Base-by-base conservation (phyloP, 2,329 filamentous ascomycete genomes). In the Exophiala dermatitidis region DNA sequence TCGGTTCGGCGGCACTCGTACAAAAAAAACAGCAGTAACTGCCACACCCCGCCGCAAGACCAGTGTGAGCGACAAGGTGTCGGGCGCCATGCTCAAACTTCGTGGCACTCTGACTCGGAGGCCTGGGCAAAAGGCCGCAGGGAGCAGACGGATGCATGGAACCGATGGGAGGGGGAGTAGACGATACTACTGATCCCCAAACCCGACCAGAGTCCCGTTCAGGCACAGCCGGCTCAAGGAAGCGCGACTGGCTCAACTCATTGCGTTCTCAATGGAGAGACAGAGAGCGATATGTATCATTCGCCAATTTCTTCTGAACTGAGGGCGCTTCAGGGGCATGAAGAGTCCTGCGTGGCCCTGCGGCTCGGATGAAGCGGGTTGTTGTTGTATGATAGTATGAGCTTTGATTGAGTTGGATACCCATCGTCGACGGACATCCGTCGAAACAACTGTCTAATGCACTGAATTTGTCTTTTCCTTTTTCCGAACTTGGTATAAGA, bases 111-210 rank as follows among this genome's bases (percentile, higher is more conserved):
- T 91, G 53, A 90, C 84, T 1, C 70, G 80, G 45, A 76, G 82
- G 38, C 84, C 86, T 2, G 87, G 83, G 28, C 71, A 85, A 60
- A 90, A 90, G 82, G 85, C 84, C 67, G 84, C 85, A 62, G 85
- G 85, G 30, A 85, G 84, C 46, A 77, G 85, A 55, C 77, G 85
- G 51, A 88, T 88, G 83, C 79, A 81, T 62, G 85, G 85, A 38
- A 88, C 85, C 44, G 85, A 88, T 68, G 85, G 85, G 2, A 79
- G 83, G 36, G 80, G 53, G 7, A 59, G 41, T 33, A 53, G 52
- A 32, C 60, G 60, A 46, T 62, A 62, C 38, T 67, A 58, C 52
- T 57, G 53, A 40, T 26, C 26, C 6, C 8, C 52, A 8, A 5
- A 32, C 37, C 28, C 31, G 8, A 30, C 28, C 33, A 5, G 32